Base-by-base conservation (phyloP, 2,329 filamentous ascomycete genomes). In the Xylariales sp. region DNA sequence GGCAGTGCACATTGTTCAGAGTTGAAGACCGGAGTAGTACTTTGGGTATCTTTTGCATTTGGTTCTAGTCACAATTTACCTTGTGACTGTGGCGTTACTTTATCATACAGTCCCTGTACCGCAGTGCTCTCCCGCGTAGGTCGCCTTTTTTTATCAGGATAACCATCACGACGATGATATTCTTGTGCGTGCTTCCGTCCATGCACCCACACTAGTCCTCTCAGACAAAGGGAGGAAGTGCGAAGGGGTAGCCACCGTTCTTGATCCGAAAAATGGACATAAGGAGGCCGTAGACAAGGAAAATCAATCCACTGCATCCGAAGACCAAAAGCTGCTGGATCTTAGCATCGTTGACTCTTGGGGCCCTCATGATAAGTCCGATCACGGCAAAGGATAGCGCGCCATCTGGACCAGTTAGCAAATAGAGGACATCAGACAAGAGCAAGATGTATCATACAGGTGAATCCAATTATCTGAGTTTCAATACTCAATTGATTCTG, bases 201-300 rank as follows among this genome's bases (percentile, higher is more conserved):
- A n/a, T n/a, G n/a, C n/a, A n/a, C n/a, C n/a, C n/a, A n/a, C n/a
- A n/a, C n/a, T n/a, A n/a, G n/a, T n/a, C n/a, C n/a, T n/a, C 24
- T 63, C 64, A 81, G 67, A 82, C 73, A 65, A 98, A 97, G 9
- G 93, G 93, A 42, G 93, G 93, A 47, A 98, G 75, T 58, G 82
- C 89, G 68, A 97, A 96, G 12, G 90, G 90, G 66, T 98, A 98
- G 18, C 88, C 88, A 24, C 82, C 82, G 60, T 97, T 98, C 82
- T 98, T 98, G 55, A 86, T 73, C 55, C 90, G 82, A 77, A 98
- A 98, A 48, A 95, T 74, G 65, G 87, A 96, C 51, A 98, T 77
- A 49, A 98, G 73, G 68, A 95, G 93, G 70, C 90, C 95, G 73
- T 97, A 97, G 67, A 89, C 80, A 49, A 86, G 67, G 53, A 95